Base-by-base conservation (phyloP, 2,329 filamentous ascomycete genomes). In the Colletotrichum sp. region DNA sequence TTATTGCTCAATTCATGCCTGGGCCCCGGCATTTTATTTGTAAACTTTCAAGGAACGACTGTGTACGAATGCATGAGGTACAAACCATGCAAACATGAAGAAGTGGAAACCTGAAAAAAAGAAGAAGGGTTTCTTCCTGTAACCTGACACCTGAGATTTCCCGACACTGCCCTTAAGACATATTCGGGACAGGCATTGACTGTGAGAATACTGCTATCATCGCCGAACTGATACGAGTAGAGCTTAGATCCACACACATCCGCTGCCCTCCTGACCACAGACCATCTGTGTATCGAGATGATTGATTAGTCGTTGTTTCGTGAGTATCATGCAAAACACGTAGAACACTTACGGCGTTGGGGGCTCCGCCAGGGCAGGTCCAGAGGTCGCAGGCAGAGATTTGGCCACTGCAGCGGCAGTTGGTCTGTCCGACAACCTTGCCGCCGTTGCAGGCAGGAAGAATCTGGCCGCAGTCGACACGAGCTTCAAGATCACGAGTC, bases 391-490 rank as follows among this genome's bases (percentile, higher is more conserved):
- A 79, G 4, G 69, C 77, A 64, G 66, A 70, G 34, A 68, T 67
- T 75, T 80, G 79, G 34, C 79, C 79, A 4, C 10, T n/a, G 79
- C 79, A 80, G 60, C 79, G 78, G 75, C 78, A 80, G 76, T 78
- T 77, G 52, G 79, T 80, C 73, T 80, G 79, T 12, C 78, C 78
- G 21, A 64, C 62, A 73, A 79, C 71, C 12, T 24, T 9, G 36
- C 78, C 79, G 71, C 77, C 77, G 72, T 67, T 71, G 79, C 79
- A 79, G 65, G 79, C 79, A 15, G 79, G 78, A 1, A 78, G 67
- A 36, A 78, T 78, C 18, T 60, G 30, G n/a, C 49, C 21, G 72
- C 79, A 80, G 65, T 78, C 62, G 30, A 59, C 72, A 10, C 72
- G 71, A 8, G 63, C 63, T 55, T 63, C 36, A 32, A 75, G 16